Base-by-base conservation (phyloP, 2,329 filamentous ascomycete species). In the Polytolypa hystricis region DNA sequence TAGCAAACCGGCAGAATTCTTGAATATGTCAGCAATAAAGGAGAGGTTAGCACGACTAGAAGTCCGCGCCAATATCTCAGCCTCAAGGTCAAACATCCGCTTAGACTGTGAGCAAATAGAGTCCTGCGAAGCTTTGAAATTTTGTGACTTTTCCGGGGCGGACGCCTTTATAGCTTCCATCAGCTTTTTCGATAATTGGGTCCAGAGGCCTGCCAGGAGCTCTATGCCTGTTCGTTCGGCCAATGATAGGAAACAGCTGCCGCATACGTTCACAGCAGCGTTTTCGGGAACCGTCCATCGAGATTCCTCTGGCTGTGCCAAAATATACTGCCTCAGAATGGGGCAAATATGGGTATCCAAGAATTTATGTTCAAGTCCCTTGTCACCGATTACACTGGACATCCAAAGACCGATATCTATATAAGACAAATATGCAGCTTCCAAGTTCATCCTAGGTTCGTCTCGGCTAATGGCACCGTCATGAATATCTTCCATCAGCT, bases 81-180 rank as follows among this genome's bases (percentile, higher is more conserved):
- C 45, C 42, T 67, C 66, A 7, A 85, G 58, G 2, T 70, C 61
- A 42, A 82, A 79, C 62, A 84, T 84, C 1, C 82, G 77, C 30
- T 69, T 65, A 0, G 79, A 78, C 48, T 81, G 73, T 5, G 77
- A 67, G 7, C 74, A 73, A 17, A 93, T 69, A 27, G 67, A 65
- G 34, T 74, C 69, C 53, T 94, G 85, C 0, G 84, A 93, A 28
- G 69, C 68, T 17, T 73, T 69, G 47, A 83, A 83, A 12, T 85
- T 81, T 43, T 80, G 80, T 0, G 85, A 86, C 38, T 89, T 77
- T 52, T 89, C 85, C 1, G 87, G 85, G 4, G 84, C 70, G 0
- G 85, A 93, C 4, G 74, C 73, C 37, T 77, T 78, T 39, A 94
- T 77, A 25, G 73, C 70, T 20, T 75, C 66, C 17, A 79, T 65